A percentile compares a stretch with the other conserved stretches of the same genome.
These are phyloP conservation scores for Stephanodiscus triporus DNA, from an alignment of 108 stramenopile species.

Conservation along the genomic window DNA sequence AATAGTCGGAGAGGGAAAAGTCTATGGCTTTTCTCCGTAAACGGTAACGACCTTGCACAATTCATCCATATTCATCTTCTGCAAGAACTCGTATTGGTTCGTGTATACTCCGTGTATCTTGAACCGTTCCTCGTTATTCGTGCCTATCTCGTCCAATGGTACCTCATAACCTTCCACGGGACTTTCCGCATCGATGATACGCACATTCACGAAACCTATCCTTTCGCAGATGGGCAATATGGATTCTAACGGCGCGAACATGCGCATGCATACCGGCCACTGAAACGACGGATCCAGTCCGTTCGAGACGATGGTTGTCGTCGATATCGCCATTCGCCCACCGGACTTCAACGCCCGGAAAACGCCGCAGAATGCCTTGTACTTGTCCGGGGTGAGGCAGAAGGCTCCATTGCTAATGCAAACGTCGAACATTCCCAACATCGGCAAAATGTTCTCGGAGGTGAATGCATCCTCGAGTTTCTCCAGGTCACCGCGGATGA, in stretches of 20 bases:
- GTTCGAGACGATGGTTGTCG: slow-evolving; percentile 59
- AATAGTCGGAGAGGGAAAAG: too few relatives aligned
- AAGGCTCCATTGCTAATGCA: slow-evolving; percentile 54
- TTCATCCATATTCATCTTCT: slow-evolving; percentile 74
- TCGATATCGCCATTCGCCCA: slow-evolving; percentile 52
- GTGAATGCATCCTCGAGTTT: too few relatives aligned
- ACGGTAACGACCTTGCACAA: slow-evolving; percentile 75
- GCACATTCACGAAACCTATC: slow-evolving; percentile 65
- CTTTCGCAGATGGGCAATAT: slow-evolving; percentile 65
- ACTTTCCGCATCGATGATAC: slow-evolving; percentile 63
- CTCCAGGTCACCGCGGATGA: too few relatives aligned
- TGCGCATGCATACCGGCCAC: slow-evolving; percentile 81
- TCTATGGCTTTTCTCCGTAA: slow-evolving; percentile 57
- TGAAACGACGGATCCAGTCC: slow-evolving; percentile 58
- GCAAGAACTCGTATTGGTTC: slow-evolving; percentile 57
- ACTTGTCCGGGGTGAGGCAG: slow-evolving; percentile 45
- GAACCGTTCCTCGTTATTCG: slow-evolving; percentile 50
- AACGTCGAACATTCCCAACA: slow-evolving; percentile 44
- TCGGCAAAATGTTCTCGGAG: too few relatives aligned
- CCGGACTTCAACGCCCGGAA: slow-evolving; percentile 44
- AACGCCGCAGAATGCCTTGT: slow-evolving; percentile 43
- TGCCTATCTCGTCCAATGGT: slow-evolving; percentile 45
- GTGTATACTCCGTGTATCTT: slow-evolving; percentile 67
- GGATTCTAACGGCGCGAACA: slow-evolving; percentile 66
- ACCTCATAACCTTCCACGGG: slow-evolving; percentile 65